A percentile compares a stretch with the other conserved stretches of the same genome.
Conservation (phyloP, 441 rosid species). For the Populus hybrid region DNA sequence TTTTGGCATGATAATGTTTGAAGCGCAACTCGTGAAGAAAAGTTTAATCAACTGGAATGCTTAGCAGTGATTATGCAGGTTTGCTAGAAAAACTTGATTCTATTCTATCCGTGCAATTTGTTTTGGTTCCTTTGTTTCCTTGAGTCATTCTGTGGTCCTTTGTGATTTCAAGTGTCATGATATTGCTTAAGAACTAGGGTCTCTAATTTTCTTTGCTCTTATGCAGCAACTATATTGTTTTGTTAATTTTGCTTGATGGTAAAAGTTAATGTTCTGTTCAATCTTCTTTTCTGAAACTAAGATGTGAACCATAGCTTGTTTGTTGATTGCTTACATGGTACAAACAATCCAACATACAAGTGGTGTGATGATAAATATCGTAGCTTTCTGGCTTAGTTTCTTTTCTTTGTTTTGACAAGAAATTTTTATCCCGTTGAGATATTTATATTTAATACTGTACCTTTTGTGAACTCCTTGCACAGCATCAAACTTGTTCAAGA, state of each 20-base stretch:
- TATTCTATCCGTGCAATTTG: neutral
- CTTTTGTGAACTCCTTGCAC: conserved; percentile 14
- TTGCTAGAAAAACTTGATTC: no score
- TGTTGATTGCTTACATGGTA: neutral
- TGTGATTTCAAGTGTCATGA: neutral
- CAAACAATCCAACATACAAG: neutral
- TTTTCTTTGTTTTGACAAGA: neutral
- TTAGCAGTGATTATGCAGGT: neutral
- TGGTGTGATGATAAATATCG: neutral
- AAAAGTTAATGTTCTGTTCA: neutral
- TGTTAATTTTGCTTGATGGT: neutral
- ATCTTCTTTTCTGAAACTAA: neutral
- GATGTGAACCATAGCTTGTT: neutral
- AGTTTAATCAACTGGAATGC: neutral
- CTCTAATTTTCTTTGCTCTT: neutral
- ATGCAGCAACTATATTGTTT: no score
- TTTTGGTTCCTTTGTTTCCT: neutral
- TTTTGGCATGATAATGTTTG: neutral
- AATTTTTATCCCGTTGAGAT: neutral
- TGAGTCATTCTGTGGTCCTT: neutral
- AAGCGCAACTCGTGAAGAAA: neutral
- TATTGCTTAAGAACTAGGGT: neutral
- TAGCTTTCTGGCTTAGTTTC: neutral
- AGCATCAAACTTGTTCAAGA: conserved; percentile 71
- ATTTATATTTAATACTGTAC: neutral